Evolutionary conservation across 2,329 filamentous ascomycete genomes (phyloP).

Genomic region (Alternaria rosae): DNA sequence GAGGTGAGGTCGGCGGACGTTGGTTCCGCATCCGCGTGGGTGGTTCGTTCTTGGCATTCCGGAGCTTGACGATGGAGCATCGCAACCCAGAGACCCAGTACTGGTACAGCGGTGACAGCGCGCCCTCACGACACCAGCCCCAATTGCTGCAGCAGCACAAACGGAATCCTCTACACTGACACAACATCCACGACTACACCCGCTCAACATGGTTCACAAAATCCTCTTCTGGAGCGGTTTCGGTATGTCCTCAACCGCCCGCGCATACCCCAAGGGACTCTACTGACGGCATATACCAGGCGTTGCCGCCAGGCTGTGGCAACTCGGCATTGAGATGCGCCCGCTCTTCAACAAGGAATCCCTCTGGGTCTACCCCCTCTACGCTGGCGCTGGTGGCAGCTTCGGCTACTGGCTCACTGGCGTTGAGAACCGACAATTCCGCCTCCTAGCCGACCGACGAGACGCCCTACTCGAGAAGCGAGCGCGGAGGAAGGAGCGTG

Average conservation of each 20-base stretch:
- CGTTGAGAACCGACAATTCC: slow-evolving; percentile 82
- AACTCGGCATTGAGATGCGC: slow-evolving; percentile 98
- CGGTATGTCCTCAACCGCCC: slow-evolving; percentile 67
- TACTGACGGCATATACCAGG: slow-evolving; percentile 62
- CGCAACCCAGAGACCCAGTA: slow-evolving; percentile 25
- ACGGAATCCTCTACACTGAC: slow-evolving; percentile 12
- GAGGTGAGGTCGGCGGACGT: slow-evolving; percentile 16
- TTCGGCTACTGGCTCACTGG: slow-evolving; percentile 98
- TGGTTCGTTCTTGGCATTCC: slow-evolving; percentile 20
- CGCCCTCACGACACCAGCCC: slow-evolving; percentile 29
- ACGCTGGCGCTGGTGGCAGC: slow-evolving; percentile 82
- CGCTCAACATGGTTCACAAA: slow-evolving; percentile 58
- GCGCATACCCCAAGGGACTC: slow-evolving; percentile 16
- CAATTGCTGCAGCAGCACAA: slow-evolving; percentile 23
- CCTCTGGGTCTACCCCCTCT: slow-evolving; percentile 91
- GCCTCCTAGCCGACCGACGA: slow-evolving; percentile 79
- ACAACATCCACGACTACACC: neutral
- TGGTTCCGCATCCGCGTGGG: slow-evolving; percentile 28
- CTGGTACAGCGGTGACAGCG: slow-evolving; percentile 30
- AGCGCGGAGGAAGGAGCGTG: slow-evolving; percentile 74
- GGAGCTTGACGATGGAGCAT: slow-evolving; percentile 24
- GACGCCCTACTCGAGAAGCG: slow-evolving; percentile 87
- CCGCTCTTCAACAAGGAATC: slow-evolving; percentile 86
- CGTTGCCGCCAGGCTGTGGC: slow-evolving; percentile 90
- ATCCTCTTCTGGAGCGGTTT: slow-evolving; percentile 89